These are phyloP conservation scores for Rutstroemia sp. DNA, from an alignment of 2,329 filamentous ascomycete genomes.

Conservation along the genomic window DNA sequence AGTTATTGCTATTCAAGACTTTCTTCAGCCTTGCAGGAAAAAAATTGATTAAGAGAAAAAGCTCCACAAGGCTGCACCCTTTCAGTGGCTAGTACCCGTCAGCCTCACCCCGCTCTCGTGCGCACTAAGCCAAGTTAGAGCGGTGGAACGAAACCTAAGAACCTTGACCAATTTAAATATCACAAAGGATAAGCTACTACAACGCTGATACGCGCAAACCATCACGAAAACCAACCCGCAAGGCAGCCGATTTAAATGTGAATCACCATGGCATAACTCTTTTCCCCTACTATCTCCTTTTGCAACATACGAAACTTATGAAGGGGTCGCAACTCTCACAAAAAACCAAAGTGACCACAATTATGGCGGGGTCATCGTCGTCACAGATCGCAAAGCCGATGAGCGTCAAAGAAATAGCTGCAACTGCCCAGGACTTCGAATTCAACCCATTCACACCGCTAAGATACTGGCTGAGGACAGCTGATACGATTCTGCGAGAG, in stretches of 20 bases:
- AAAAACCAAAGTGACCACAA: neutral
- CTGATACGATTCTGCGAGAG: constrained; percentile 72
- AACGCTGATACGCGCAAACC: no score
- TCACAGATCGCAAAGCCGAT: constrained; percentile 41
- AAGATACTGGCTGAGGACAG: constrained; percentile 74
- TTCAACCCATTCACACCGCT: constrained; percentile 73
- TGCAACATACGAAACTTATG: neutral
- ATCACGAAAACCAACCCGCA: no score
- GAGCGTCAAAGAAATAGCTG: constrained; percentile 69
- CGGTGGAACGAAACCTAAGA: no score
- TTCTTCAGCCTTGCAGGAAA: neutral
- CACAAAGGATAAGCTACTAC: no score
- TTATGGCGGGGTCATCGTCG: constrained; percentile 25
- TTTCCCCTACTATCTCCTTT: neutral
- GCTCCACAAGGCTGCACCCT: neutral
- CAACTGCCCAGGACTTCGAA: constrained; percentile 69
- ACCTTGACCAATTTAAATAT: no score
- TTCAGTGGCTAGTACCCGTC: no score
- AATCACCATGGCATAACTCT: no score
- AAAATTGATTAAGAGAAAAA: neutral
- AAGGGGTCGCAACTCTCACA: neutral
- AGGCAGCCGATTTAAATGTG: no score
- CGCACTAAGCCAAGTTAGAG: no score
- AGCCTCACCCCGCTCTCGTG: no score
- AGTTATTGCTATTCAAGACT: neutral